These are phyloP conservation scores for Camellia sinensis DNA, from an alignment of 148 eudicot species.

Conservation along the genomic window DNA sequence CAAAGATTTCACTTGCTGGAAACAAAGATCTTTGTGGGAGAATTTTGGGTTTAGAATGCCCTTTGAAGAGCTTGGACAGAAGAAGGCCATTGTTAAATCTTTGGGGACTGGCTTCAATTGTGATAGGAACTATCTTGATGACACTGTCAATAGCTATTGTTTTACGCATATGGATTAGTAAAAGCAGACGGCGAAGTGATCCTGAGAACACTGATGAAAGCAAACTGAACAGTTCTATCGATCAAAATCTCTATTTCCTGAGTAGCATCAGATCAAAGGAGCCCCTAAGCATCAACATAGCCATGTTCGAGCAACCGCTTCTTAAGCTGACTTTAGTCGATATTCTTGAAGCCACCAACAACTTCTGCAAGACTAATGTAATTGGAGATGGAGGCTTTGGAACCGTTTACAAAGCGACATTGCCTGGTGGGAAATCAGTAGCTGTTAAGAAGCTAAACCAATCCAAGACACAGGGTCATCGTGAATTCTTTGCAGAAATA, in stretches of 20 bases:
- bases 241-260: conserved; percentile 38
- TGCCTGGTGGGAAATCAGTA: conserved; percentile 36
- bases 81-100: conserved; percentile 21
- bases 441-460: conserved; percentile 56
- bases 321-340: conserved; percentile 37
- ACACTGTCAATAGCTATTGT: conserved; percentile 24
- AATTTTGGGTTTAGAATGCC: conserved; percentile 35
- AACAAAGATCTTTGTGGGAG: conserved; percentile 51
- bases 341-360: conserved; percentile 50
- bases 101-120: conserved; percentile 27
- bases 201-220: conserved; percentile 24
- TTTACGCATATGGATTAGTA: conserved; percentile 23
- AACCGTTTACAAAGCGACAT: conserved; percentile 52
- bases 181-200: conserved; percentile 22
- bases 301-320: conserved; percentile 54
- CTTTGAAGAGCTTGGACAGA: conserved; percentile 19
- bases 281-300: conserved; percentile 55
- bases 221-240: conserved; percentile 34
- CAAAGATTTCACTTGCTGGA: conserved; percentile 33
- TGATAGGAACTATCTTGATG: conserved; percentile 22
- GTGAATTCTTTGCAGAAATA: conserved; percentile 57
- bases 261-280: conserved; percentile 58
- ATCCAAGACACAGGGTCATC: conserved; percentile 46
- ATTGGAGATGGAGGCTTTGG: conserved; percentile 61
- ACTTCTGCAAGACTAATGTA: conserved; percentile 44